phyloP scores from a whole-genome alignment of 2,329 filamentous ascomycete species.

The Hymenoscyphus occultus region DNA sequence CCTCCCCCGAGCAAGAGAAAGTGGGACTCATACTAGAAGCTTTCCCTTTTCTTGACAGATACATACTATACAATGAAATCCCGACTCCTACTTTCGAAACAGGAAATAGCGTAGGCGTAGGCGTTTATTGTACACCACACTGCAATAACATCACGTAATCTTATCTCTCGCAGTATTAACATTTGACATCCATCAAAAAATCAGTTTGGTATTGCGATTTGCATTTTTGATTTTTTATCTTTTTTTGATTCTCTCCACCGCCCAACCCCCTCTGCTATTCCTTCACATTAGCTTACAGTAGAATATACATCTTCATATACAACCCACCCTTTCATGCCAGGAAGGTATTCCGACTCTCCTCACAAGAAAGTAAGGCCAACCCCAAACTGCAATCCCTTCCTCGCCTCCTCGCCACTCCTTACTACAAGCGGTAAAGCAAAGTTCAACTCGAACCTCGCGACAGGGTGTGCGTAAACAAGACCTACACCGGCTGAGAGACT shows the following conservation, averaged over 20 bases:
- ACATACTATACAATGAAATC: no score
- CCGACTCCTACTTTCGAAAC: no score
- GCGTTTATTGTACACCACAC: no score
- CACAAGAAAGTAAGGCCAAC: conserved; percentile 95
- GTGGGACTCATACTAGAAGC: no score
- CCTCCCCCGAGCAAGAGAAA: no score
- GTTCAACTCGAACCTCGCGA: conserved; percentile 92
- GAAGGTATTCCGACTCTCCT: not conserved
- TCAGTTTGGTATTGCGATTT: no score
- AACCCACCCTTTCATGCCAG: not conserved
- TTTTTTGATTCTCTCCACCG: not conserved
- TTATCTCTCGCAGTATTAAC: no score
- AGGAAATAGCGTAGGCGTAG: no score
- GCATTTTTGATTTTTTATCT: not conserved
- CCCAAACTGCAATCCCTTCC: conserved; percentile 93
- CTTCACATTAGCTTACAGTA: not conserved
- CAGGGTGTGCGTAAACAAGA: conserved; percentile 90
- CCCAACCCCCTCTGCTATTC: no score
- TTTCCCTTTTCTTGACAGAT: no score
- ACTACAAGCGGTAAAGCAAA: conserved; percentile 84
- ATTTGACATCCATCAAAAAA: no score
- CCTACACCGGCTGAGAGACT: conserved; percentile 86
- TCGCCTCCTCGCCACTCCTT: conserved; percentile 77
- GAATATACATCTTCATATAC: conserved; percentile 2
- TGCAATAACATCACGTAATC: no score